Conservation (phyloP, 108 stramenopile genomes). For the Pseudonitzschia pungens region DNA sequence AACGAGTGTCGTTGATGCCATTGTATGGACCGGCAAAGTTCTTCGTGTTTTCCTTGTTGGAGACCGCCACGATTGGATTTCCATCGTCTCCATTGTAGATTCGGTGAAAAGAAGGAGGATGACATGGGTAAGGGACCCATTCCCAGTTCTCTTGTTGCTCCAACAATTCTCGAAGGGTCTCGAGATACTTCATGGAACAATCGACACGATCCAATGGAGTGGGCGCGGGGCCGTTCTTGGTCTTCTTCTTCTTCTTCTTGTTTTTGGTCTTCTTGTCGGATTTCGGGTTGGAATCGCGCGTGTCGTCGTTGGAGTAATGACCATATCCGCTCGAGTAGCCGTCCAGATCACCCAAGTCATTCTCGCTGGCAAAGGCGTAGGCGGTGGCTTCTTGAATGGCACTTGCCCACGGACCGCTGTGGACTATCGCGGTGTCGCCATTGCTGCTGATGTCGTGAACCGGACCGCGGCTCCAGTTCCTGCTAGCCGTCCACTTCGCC, state of each 20-base stretch:
- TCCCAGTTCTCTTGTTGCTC: conserved; percentile 14
- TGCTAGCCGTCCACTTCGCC: neutral
- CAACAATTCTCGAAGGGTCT: neutral
- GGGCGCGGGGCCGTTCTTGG: neutral
- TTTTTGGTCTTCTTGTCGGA: no score
- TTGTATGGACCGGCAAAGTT: neutral
- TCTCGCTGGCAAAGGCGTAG: conserved; percentile 1
- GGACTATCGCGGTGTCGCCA: neutral
- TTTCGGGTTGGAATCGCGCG: no score
- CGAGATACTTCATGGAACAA: neutral
- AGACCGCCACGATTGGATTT: neutral
- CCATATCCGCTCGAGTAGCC: neutral
- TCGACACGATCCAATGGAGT: neutral
- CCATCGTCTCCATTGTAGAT: neutral
- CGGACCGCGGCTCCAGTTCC: neutral
- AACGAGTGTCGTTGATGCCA: neutral
- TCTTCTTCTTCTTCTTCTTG: neutral
- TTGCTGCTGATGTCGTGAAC: neutral
- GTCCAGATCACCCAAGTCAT: neutral
- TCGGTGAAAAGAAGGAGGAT: neutral
- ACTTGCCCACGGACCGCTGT: conserved; percentile 7
- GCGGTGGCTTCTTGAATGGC: conserved; percentile 10
- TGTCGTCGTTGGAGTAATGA: no score
- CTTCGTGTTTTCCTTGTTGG: neutral
- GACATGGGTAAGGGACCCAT: neutral